These are phyloP conservation scores for Entrophospora sp. DNA, from an alignment of 192 early-diverging fungal genomes.

Conservation along the genomic window DNA sequence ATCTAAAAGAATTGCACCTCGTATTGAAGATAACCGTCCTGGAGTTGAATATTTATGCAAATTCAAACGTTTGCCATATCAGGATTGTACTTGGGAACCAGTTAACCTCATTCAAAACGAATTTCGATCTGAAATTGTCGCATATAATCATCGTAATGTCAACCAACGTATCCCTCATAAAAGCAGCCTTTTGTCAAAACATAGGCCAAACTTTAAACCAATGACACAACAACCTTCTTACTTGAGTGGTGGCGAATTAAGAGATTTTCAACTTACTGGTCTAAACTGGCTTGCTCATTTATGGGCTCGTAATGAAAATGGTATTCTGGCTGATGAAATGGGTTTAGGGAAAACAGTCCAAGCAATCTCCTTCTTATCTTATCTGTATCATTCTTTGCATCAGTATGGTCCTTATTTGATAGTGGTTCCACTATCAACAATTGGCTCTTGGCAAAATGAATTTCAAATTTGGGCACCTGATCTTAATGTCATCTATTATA, in stretches of 20 bases:
- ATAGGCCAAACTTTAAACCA: constrained; percentile 67
- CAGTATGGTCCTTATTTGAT: constrained; percentile 92
- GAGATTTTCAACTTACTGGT: constrained; percentile 91
- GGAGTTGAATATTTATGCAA: constrained; percentile 94
- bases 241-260: constrained; percentile 73
- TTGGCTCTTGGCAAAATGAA: constrained; percentile 88
- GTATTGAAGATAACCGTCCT: too few species aligned
- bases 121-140: constrained; percentile 79
- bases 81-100: constrained; percentile 83
- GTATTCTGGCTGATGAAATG: constrained; percentile 94
- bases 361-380: constrained; percentile 85
- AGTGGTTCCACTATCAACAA: constrained; percentile 92
- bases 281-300: constrained; percentile 95
- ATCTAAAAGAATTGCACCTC: too few species aligned
- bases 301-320: constrained; percentile 93
- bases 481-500: constrained; percentile 85
- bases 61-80: constrained; percentile 83
- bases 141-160: constrained; percentile 71
- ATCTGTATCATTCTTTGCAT: constrained; percentile 73
- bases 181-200: constrained; percentile 41
- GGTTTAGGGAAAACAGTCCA: too few species aligned
- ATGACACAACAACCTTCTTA: constrained; percentile 77
- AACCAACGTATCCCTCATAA: constrained; percentile 68
- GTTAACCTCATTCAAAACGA: constrained; percentile 51
- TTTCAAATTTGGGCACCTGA: constrained; percentile 91